A percentile compares a stretch with the other conserved stretches of the same genome.
Conservation (phyloP, 306 rosid genomes). For the Mimosa bimucronata region DNA sequence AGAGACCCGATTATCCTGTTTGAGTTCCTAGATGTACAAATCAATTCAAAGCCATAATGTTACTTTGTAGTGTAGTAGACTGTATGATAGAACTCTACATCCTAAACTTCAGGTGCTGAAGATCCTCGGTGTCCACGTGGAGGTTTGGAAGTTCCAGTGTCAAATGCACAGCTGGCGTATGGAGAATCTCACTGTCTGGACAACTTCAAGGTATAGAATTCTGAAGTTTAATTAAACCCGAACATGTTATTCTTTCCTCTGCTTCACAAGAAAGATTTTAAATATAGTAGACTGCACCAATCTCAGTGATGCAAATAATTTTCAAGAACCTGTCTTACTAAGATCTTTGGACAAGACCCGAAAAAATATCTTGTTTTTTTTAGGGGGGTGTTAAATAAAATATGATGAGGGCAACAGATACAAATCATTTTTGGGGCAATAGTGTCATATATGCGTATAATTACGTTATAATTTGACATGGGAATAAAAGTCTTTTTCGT, state of each 20-base stretch:
- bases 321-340: neutral
- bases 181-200: constrained; percentile 44
- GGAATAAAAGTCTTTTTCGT: neutral
- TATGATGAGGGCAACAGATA: neutral
- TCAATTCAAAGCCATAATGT: constrained; percentile 13
- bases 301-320: constrained; percentile 7
- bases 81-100: constrained; percentile 29
- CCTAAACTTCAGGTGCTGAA: constrained; percentile 65
- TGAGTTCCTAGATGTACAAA: constrained; percentile 23
- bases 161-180: constrained; percentile 53
- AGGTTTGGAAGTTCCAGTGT: constrained; percentile 57
- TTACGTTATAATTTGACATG: neutral
- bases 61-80: constrained; percentile 15
- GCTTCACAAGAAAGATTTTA: constrained; percentile 24
- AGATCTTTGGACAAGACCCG: neutral
- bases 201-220: constrained; percentile 66
- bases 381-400: neutral
- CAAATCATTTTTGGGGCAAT: neutral
- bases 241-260: constrained; percentile 13
- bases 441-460: neutral
- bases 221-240: neutral
- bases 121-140: constrained; percentile 79
- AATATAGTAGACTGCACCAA: neutral
- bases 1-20: constrained; percentile 6
- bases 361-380: no score